Percentiles rank a stretch among this genome's conserved stretches.
phyloP scores from a whole-genome alignment of 768 basidiomycete species.

The Suillus discolor region DNA sequence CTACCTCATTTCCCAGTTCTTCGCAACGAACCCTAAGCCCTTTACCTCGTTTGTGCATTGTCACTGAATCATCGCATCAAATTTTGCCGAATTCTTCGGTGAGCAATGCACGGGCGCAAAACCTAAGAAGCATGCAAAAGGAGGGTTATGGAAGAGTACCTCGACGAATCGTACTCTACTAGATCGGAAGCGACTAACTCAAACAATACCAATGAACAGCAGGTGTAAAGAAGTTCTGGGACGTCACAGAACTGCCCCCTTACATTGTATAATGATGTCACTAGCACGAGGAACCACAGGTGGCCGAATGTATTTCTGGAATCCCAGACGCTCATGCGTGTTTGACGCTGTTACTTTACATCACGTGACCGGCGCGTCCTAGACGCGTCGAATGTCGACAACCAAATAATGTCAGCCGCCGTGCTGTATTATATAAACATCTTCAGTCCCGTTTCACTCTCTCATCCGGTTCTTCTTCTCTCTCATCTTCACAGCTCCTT shows the following conservation, averaged over 20 bases:
- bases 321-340: too few species aligned
- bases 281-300: background rate
- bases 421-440: background rate
- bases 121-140: conserved; percentile 42
- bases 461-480: background rate
- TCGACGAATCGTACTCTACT: conserved; percentile 23
- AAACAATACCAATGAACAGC: background rate
- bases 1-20: conserved; percentile 21
- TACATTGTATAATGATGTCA: background rate
- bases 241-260: background rate
- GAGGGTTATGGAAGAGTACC: conserved; percentile 51
- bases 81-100: conserved; percentile 61
- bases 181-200: background rate
- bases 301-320: background rate
- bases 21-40: conserved; percentile 49
- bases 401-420: background rate
- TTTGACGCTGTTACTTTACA: background rate
- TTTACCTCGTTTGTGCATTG: conserved; percentile 70
- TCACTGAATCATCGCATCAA: conserved; percentile 69
- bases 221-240: background rate
- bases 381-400: background rate
- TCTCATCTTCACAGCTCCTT: background rate
- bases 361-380: background rate
- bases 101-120: conserved; percentile 54
- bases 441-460: background rate